Conservation (phyloP, 2,329 filamentous ascomycete species). For the Cladosporium sp. region DNA sequence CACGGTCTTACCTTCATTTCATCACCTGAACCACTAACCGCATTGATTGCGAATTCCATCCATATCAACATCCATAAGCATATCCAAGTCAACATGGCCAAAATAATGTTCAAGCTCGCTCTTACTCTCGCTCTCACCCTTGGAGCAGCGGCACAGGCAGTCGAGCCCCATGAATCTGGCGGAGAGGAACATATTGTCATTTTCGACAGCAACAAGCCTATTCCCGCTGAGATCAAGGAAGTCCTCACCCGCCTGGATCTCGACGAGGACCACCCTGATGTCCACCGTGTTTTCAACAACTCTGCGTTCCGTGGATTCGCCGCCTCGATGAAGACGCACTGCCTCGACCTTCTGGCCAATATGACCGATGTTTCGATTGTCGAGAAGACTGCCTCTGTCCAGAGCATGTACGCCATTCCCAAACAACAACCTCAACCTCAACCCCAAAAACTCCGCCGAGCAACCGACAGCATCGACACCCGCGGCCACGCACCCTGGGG, state of each 20-base stretch:
- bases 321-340: slow-evolving; percentile 37
- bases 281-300: slow-evolving; percentile 38
- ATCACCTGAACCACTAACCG: neutral
- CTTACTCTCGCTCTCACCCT: slow-evolving; percentile 1
- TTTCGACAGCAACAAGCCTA: slow-evolving; percentile 30
- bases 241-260: slow-evolving; percentile 34
- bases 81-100: too few relatives aligned
- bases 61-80: too few relatives aligned
- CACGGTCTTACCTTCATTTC: slow-evolving; percentile 1
- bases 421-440: too few relatives aligned
- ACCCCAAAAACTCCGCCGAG: too few relatives aligned
- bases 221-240: slow-evolving; percentile 31
- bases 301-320: slow-evolving; percentile 37
- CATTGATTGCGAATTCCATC: slow-evolving; percentile 5
- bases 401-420: slow-evolving; percentile 1
- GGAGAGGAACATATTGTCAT: slow-evolving; percentile 34
- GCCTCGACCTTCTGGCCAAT: slow-evolving; percentile 34
- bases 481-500: slow-evolving; percentile 41
- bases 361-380: slow-evolving; percentile 39
- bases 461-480: slow-evolving; percentile 20
- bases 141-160: slow-evolving; percentile 2
- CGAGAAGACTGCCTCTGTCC: slow-evolving; percentile 32
- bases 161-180: slow-evolving; percentile 11
- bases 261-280: slow-evolving; percentile 34
- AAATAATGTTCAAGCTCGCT: neutral